Evolutionary conservation across 2,329 filamentous ascomycete genomes (phyloP), one percentile per base, ranked within the genome.

Genomic region (Remersonia thermophila): DNA sequence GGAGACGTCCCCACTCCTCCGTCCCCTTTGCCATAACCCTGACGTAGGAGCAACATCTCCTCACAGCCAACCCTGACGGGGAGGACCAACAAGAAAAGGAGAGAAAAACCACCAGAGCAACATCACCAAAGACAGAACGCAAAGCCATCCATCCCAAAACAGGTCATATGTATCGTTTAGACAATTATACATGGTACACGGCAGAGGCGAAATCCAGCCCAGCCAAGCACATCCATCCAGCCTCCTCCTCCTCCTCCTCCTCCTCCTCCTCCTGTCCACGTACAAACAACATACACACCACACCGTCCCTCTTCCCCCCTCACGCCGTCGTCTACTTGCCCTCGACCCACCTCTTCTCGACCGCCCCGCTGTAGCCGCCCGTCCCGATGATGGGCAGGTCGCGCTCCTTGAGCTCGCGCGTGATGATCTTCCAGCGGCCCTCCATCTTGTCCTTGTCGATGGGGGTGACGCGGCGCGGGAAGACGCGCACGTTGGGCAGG

Each of bases 401-500:
- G 32, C 53, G 53, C 42, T 52, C 50, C 47, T 55, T 47, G 16
- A 53, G 48, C 46, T 59, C 56, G 37, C 49, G 27, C 36, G 51
- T 49, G 23, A 60, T 58, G 25, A 59, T 44, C 55, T 60, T 60
- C 57, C 57, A 60, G 36, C 56, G 51, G 23, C 57, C 57, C 18
- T 55, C 51, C 49, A 50, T 55, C 47, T 54, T 53, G 41, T 55
- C 51, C 48, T 52, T 50, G 44, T 52, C 50, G 12, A 82, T 74
- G 8, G 75, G 71, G 7, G 77, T 86, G 41, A 83, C 63, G 49
- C 78, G 77, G 46, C 69, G 69, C 17, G 59, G 55, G 47, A 72
- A 71, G 15, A 94, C 61, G 47, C 68, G 69, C 30, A 95, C 77
- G 52, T 95, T 95, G 42, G 73, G 63, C 35, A 83, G 60, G 1